Base-by-base conservation (phyloP, 177 flowering plant species). In the Vitis hybrid region DNA sequence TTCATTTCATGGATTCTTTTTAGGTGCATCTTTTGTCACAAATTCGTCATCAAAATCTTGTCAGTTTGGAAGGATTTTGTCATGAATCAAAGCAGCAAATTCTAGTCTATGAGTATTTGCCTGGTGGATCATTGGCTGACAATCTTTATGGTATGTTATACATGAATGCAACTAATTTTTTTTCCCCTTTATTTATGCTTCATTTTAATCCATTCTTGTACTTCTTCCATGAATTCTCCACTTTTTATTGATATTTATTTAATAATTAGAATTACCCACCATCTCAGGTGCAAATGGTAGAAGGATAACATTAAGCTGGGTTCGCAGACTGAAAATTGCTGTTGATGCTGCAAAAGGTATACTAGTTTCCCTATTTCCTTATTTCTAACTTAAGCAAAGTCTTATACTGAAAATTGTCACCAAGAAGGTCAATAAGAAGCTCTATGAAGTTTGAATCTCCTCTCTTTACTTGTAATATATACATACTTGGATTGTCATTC, bases 281-380 rank as follows among this genome's bases (percentile, higher is more conserved):
- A 7, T 69, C 82, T 65, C 81, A 92, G 97, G 97, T 71, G 15
- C 83, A 63, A 88, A 79, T 64, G 84, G 90, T 69, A 84, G 78
- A 71, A 89, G 62, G 61, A 21, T 76, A n/a, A 80, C 87, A 14
- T 78, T 92, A 54, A 90, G 90, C 74, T 92, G 97, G 97, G 84
- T 84, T 61, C 89, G 92, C 18, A 82, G 97, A 74, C 77, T 92
- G 72, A 92, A 89, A 82, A 86, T 90, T 71, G 96, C 97, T 32
- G 82, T 90, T 64, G 97, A 92, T 86, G 91, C 97, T 69, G 97
- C 96, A 62, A 92, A 88, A 86, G 97, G 97, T 88, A 78, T 52
- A 30, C 49, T 18, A 68, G 1, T 18, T 65, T 7, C 41, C 56
- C 61, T 66, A 7, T 24, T 65, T 7, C 41, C 56, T 56, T 66